These are phyloP conservation scores for Cladosporium cucumerinum DNA, from an alignment of 2,329 filamentous ascomycete genomes.

Conservation along the genomic window DNA sequence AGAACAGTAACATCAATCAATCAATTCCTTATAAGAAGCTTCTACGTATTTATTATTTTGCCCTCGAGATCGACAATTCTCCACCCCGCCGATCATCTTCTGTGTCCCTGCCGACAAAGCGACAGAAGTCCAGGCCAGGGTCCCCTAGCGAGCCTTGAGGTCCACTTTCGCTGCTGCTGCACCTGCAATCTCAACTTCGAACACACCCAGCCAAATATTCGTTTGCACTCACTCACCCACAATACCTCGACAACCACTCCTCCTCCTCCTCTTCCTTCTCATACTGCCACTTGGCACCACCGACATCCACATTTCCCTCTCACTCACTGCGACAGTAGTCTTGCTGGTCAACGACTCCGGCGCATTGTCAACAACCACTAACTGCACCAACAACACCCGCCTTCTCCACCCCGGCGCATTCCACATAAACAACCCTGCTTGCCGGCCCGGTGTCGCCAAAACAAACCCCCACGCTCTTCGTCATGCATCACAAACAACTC, in stretches of 20 bases:
- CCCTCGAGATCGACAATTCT: conserved; percentile 1
- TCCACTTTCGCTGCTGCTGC: neutral
- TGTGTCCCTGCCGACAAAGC: conserved; percentile 7
- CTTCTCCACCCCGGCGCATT: conserved; percentile 8
- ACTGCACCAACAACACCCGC: neutral
- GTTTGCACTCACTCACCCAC: neutral
- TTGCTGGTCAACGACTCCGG: conserved; percentile 11
- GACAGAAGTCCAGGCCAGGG: neutral
- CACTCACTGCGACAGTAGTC: conserved; percentile 6
- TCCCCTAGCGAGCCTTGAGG: neutral
- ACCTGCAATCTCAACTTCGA: conserved; percentile 5
- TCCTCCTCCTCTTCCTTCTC: neutral
- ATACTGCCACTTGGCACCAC: neutral
- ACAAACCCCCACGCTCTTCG: conserved; percentile 2
- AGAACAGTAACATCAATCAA: too few species aligned
- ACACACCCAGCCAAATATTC: neutral
- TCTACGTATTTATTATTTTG: neutral
- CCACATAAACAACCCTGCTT: neutral
- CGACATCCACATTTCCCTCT: neutral
- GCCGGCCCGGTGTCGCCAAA: conserved; percentile 8
- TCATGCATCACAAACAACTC: conserved; percentile 12
- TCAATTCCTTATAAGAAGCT: neutral
- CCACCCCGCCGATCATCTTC: neutral
- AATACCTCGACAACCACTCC: neutral
- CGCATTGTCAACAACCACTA: neutral